A percentile compares a stretch with the other conserved stretches of the same genome.
These are phyloP conservation scores for Oidium heveae DNA, from an alignment of 2,329 filamentous ascomycete genomes.

Conservation along the genomic window DNA sequence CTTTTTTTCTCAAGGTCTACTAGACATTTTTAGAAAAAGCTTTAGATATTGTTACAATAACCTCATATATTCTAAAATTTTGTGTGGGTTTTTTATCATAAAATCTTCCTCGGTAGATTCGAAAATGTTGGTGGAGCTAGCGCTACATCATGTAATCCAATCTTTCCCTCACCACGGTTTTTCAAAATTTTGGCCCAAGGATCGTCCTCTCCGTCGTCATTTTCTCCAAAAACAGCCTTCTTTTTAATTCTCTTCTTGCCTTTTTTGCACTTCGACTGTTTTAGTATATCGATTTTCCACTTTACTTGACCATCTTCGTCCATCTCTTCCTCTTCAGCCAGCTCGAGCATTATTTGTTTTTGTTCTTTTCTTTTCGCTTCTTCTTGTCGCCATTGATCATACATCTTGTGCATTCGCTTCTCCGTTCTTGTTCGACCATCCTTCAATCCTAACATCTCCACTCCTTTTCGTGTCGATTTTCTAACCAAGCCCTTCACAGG, in stretches of 20 bases:
- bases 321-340: constrained; percentile 12
- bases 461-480: constrained; percentile 31
- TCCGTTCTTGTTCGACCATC: constrained; percentile 59
- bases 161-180: constrained; percentile 10
- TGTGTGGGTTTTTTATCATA: no score
- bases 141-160: constrained; percentile 16
- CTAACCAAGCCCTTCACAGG: constrained; percentile 47
- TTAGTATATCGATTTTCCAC: constrained; percentile 29
- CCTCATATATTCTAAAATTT: no score
- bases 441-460: constrained; percentile 38
- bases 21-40: no score
- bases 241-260: constrained; percentile 11
- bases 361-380: constrained; percentile 24
- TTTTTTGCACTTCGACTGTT: constrained; percentile 17
- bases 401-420: constrained; percentile 55
- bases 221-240: constrained; percentile 19
- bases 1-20: no score
- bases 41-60: no score
- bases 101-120: constrained; percentile 11
- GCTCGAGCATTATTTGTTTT: constrained; percentile 9
- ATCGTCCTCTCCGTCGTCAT: constrained; percentile 13
- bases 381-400: constrained; percentile 50
- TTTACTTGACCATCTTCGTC: constrained; percentile 18
- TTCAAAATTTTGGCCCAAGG: constrained; percentile 13
- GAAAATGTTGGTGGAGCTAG: constrained; percentile 13